A percentile compares a stretch with the other conserved stretches of the same genome.
These are phyloP conservation scores for Quercus phellos DNA, from an alignment of 331 rosid genomes.

Conservation along the genomic window DNA sequence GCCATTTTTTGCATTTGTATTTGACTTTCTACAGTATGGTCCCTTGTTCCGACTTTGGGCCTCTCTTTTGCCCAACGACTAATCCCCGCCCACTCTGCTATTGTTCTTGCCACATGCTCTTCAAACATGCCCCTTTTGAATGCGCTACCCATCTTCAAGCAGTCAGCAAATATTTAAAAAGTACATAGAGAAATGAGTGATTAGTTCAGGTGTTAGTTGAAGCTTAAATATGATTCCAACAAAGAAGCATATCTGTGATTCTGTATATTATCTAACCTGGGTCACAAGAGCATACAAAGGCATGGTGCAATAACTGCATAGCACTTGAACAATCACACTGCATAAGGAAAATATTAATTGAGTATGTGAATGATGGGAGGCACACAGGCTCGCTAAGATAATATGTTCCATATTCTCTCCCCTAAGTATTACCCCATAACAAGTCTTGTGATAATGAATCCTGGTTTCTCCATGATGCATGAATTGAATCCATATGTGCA, in stretches of 20 bases:
- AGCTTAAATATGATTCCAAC: background rate
- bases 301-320: constrained; percentile 80
- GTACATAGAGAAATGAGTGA: background rate
- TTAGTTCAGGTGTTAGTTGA: constrained; percentile 15
- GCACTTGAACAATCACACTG: constrained; percentile 79
- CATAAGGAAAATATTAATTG: background rate
- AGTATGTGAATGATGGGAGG: background rate
- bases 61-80: background rate
- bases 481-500: constrained; percentile 68
- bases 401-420: background rate
- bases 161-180: constrained; percentile 4
- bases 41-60: background rate
- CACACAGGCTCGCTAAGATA: background rate
- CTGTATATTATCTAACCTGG: constrained; percentile 43
- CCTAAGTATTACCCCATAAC: constrained; percentile 59
- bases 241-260: background rate
- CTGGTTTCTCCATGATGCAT: constrained; percentile 76
- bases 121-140: constrained; percentile 35
- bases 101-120: background rate
- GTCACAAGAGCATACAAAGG: constrained; percentile 67
- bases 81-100: rapidly evolving
- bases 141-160: constrained; percentile 63
- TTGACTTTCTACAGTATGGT: background rate
- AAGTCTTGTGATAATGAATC: constrained; percentile 61
- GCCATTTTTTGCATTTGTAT: constrained; percentile 18